phyloP scores from a whole-genome alignment of 345 rosid species.

The Murraya koenigii region DNA sequence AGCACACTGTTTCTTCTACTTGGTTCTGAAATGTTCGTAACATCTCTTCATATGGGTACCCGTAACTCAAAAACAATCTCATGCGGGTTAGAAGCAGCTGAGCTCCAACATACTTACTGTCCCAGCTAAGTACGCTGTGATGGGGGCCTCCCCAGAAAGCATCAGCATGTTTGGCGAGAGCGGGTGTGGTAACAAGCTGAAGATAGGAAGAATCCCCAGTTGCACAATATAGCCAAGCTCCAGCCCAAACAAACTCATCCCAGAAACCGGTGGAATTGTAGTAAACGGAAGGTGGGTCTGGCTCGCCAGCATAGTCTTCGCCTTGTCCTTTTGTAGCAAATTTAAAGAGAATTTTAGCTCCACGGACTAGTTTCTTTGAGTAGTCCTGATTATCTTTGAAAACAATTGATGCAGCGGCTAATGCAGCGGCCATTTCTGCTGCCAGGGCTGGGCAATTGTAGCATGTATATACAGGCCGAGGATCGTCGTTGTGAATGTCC shows the following conservation, averaged over 20 bases:
- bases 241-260: constrained; percentile 97
- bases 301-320: constrained; percentile 59
- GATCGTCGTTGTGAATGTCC: constrained; percentile 68
- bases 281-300: constrained; percentile 9
- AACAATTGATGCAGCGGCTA: constrained; percentile 72
- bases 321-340: constrained; percentile 68
- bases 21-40: constrained; percentile 79
- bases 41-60: constrained; percentile 88
- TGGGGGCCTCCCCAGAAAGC: constrained; percentile 68
- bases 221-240: constrained; percentile 92
- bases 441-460: constrained; percentile 87
- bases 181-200: constrained; percentile 66
- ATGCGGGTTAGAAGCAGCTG: constrained; percentile 75
- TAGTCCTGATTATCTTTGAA: constrained; percentile 91
- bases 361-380: constrained; percentile 88
- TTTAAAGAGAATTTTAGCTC: constrained; percentile 68
- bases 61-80: constrained; percentile 70
- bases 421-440: constrained; percentile 71
- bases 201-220: constrained; percentile 83
- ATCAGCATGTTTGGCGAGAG: constrained; percentile 85
- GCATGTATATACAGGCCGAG: constrained; percentile 64
- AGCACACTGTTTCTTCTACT: constrained; percentile 73
- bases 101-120: constrained; percentile 93
- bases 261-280: constrained; percentile 85
- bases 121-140: constrained; percentile 94